A percentile compares a stretch with the other conserved stretches of the same genome.
phyloP scores from a whole-genome alignment of 805 yeast genomes.

The Yamadazyma philogaea region DNA sequence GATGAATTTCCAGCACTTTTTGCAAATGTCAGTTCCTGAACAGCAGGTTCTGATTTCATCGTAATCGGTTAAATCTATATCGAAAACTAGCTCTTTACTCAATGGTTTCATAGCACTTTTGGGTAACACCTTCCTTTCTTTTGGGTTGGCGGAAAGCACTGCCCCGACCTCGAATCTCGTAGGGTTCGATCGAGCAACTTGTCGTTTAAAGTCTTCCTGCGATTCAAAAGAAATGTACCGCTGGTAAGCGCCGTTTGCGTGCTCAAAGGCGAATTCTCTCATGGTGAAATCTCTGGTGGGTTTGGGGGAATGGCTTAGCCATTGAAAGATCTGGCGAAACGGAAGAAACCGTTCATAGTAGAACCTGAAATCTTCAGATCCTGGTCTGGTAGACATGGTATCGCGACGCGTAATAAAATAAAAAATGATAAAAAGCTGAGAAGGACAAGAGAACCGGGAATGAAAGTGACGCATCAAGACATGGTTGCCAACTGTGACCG shows the following conservation, averaged over 20 bases:
- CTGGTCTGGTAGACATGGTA: constrained; percentile 23
- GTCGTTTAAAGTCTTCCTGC: constrained; percentile 71
- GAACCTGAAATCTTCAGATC: constrained; percentile 63
- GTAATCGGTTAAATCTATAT: constrained; percentile 97
- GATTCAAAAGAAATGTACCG: constrained; percentile 77
- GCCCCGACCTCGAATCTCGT: constrained; percentile 95
- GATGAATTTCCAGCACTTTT: constrained; percentile 90
- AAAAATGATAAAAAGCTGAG: no score
- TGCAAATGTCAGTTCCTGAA: constrained; percentile 76
- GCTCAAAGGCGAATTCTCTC: constrained; percentile 92
- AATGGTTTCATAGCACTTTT: constrained; percentile 76
- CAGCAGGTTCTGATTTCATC: constrained; percentile 94
- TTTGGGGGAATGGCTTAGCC: constrained; percentile 84
- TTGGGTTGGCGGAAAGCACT: constrained; percentile 83
- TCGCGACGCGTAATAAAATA: constrained; percentile 7
- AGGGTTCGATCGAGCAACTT: constrained; percentile 73
- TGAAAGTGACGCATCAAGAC: no score
- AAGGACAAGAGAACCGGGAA: no score
- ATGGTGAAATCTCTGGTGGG: constrained; percentile 75
- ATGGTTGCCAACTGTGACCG: no score
- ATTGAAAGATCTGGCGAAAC: constrained; percentile 71
- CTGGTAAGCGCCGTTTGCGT: constrained; percentile 81
- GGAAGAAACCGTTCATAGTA: constrained; percentile 74
- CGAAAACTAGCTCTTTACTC: constrained; percentile 86
- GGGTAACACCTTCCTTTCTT: constrained; percentile 71